phyloP scores from a whole-genome alignment of 441 rosid species.

The Adansonia gregorii region DNA sequence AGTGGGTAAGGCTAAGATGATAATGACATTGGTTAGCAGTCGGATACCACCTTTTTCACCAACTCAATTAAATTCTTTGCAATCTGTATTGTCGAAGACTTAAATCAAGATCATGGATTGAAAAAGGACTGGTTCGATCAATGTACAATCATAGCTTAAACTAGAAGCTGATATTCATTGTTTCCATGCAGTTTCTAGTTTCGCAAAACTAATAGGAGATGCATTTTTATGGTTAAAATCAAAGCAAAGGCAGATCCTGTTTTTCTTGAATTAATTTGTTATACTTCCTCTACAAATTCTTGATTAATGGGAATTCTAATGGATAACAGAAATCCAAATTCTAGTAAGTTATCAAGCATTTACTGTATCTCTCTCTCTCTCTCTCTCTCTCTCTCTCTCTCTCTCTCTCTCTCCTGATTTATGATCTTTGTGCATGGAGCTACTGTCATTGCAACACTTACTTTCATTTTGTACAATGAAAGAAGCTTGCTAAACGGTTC shows the following conservation, averaged over 20 bases:
- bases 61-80: conserved; percentile 49
- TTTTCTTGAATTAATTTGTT: conserved; percentile 3
- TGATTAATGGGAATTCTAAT: neutral
- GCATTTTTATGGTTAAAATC: neutral
- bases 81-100: conserved; percentile 36
- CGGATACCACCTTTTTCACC: conserved; percentile 61
- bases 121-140: conserved; percentile 19
- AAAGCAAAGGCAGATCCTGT: neutral
- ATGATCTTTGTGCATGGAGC: neutral
- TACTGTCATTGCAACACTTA: neutral
- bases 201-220: neutral
- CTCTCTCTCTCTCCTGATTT: neutral
- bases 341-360: conserved; percentile 1
- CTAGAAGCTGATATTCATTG: conserved; percentile 29
- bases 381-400: no score
- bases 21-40: conserved; percentile 46
- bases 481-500: conserved; percentile 4
- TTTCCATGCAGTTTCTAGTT: conserved; percentile 11
- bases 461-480: neutral
- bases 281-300: neutral
- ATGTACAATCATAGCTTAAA: conserved; percentile 27
- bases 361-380: neutral
- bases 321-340: neutral
- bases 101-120: conserved; percentile 28
- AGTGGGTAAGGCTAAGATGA: conserved; percentile 55